These are phyloP conservation scores for Ophiosphaerella narmari DNA, from an alignment of 2,329 filamentous ascomycete species.

Conservation along the genomic window DNA sequence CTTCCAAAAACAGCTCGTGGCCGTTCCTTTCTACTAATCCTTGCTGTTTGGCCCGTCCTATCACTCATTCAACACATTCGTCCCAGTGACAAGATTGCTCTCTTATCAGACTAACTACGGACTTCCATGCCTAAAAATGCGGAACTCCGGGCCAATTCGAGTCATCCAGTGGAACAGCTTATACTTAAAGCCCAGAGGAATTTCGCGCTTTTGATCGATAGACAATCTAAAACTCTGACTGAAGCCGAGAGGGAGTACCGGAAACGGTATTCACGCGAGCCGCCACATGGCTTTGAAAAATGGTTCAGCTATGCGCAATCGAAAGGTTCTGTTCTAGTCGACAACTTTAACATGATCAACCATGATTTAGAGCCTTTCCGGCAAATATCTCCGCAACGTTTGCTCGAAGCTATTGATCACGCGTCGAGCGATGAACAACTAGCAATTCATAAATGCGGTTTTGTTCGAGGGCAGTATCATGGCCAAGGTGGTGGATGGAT, in stretches of 20 bases:
- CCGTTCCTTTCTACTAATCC: too few species aligned
- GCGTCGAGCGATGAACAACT: constrained; percentile 5
- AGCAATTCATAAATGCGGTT: constrained; percentile 10
- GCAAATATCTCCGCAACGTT: constrained; percentile 20
- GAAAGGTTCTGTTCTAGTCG: constrained; percentile 53
- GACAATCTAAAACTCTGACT: too few species aligned
- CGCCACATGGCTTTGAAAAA: constrained; percentile 53
- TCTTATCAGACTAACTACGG: too few species aligned
- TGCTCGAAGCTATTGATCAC: constrained; percentile 3
- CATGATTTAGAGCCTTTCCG: constrained; percentile 50
- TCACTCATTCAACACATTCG: too few species aligned
- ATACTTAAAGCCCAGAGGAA: too few species aligned
- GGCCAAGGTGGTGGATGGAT: constrained; percentile 7
- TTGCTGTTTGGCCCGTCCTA: too few species aligned
- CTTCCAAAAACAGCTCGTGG: too few species aligned
- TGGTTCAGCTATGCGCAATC: constrained; percentile 53
- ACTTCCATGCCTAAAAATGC: too few species aligned
- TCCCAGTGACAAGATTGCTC: too few species aligned
- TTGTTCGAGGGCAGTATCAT: constrained; percentile 3
- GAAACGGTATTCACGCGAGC: constrained; percentile 50
- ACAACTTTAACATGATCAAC: constrained; percentile 56
- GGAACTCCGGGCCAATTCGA: too few species aligned
- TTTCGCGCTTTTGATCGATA: too few species aligned
- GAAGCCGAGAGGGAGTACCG: constrained; percentile 46
- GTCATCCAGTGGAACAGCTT: too few species aligned